phyloP scores from a whole-genome alignment of 202 grass and related monocot species.

The Hordeum pubiflorum region DNA sequence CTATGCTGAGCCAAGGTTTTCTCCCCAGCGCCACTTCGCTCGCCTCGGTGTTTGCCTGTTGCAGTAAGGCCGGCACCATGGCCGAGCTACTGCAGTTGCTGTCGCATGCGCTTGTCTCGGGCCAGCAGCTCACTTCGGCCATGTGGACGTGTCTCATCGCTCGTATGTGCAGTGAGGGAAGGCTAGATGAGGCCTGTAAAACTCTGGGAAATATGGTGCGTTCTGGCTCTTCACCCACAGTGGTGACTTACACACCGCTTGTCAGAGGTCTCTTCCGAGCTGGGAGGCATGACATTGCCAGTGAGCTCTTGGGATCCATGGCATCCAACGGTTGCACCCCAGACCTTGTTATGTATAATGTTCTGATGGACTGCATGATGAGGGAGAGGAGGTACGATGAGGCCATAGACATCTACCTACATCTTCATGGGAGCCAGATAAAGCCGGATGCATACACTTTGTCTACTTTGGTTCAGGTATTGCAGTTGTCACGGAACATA shows the following conservation, averaged over 20 bases:
- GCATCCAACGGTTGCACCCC: constrained; percentile 42
- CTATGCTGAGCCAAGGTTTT: constrained; percentile 56
- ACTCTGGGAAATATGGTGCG: constrained; percentile 49
- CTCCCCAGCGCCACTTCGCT: constrained; percentile 33
- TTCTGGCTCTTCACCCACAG: constrained; percentile 41
- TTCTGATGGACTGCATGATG: constrained; percentile 73
- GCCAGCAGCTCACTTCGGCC: constrained; percentile 26
- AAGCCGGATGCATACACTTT: constrained; percentile 69
- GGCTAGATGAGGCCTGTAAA: constrained; percentile 41
- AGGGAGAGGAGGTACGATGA: constrained; percentile 54
- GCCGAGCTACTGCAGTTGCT: constrained; percentile 54
- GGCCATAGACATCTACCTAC: constrained; percentile 46
- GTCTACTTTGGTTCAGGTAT: constrained; percentile 52
- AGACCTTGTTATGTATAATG: constrained; percentile 78
- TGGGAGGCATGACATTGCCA: constrained; percentile 40
- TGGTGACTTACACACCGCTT: constrained; percentile 69
- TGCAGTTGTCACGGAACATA: constrained; percentile 40
- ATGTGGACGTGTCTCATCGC: constrained; percentile 83
- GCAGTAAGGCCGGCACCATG: constrained; percentile 49
- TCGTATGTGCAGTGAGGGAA: constrained; percentile 40
- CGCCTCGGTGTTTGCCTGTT: constrained; percentile 46
- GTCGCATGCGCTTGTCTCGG: constrained; percentile 41
- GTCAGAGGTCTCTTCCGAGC: constrained; percentile 55
- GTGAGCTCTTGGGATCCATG: constrained; percentile 50
- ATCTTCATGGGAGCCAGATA: constrained; percentile 39